Conservation (phyloP, 179 eudicot species). For the Silene noctiflora region DNA sequence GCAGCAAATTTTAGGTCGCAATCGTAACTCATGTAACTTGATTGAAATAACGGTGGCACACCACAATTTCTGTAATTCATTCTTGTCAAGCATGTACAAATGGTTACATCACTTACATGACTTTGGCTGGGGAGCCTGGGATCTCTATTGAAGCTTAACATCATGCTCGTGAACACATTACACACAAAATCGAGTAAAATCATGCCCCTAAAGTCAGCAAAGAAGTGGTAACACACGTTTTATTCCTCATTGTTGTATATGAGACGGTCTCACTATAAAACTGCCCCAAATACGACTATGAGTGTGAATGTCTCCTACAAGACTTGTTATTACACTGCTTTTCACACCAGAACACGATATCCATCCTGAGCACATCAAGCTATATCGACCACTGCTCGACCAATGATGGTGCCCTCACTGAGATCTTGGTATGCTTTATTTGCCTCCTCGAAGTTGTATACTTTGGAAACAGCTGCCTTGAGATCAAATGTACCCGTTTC, state of each 20-base stretch:
- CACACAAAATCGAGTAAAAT: too few relatives aligned
- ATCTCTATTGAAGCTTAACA: too few relatives aligned
- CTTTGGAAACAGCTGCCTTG: constrained; percentile 72
- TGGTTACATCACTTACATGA: too few relatives aligned
- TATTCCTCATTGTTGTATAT: not conserved
- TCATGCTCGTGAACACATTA: too few relatives aligned
- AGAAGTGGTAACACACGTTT: not conserved
- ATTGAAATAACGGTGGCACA: too few relatives aligned
- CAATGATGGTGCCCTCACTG: constrained; percentile 62
- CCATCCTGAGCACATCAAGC: constrained; percentile 31
- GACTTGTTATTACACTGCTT: constrained; percentile 1
- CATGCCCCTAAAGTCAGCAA: too few relatives aligned
- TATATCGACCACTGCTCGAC: constrained; percentile 88
- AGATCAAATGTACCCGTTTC: constrained; percentile 84
- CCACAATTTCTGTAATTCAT: too few relatives aligned
- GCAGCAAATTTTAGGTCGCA: too few relatives aligned
- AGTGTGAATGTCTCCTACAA: not conserved
- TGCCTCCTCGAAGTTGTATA: constrained; percentile 75
- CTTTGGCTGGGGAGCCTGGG: too few relatives aligned
- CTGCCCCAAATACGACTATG: not conserved
- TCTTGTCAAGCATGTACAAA: too few relatives aligned
- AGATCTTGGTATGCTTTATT: constrained; percentile 73
- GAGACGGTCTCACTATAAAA: not conserved
- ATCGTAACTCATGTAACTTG: too few relatives aligned
- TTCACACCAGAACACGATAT: not conserved